Base-by-base conservation (phyloP, 2,329 filamentous ascomycete species). In the Curvularia verruculosa region DNA sequence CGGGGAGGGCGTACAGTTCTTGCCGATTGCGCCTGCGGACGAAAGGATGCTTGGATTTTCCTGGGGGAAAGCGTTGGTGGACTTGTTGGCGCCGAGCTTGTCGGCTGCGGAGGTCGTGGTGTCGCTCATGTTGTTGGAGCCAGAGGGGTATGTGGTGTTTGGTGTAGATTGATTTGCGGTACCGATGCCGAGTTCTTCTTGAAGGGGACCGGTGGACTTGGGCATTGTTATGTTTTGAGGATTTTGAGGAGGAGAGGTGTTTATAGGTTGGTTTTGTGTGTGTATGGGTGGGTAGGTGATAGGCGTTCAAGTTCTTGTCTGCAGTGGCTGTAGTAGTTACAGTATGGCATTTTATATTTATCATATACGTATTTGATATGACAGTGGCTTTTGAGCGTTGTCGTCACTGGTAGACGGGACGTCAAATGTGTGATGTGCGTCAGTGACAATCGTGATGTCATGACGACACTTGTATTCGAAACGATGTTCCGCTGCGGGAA, bases 11-110 rank as follows among this genome's bases (percentile, higher is more conserved):
- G 13, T 53, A 61, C 58, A 86, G 21, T 85, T 82, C 63, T 82
- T 84, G 19, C 84, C 84, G 31, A 86, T 78, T 0, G 78, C 73
- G 5, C 84, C 84, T 0, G 80, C 71, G 0, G 78, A 80, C 39
- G 83, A 84, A 45, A 86, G 75, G 0, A 77, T 66, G 3, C 68
- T 73, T 6, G 73, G 74, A 54, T 76, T 74, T 61, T 65, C 61
- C 29, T 70, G 56, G 0, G 71, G 71, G 41, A 73, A 72, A 15
- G 69, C 54, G 45, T 73, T 71, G n/a, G 71, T 71, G 31, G 3
- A 37, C 37, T 71, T 73, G n/a, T 69, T 67, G 0, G 60, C 66
- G 49, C 72, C 69, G 19, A 75, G 50, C 39, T 69, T 67, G 56
- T 72, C 66, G 28, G 72, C 68, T 3, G 61, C 60, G 7, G 56